Evolutionary conservation across 441 rosid genomes (phyloP), one percentile per base, ranked within the genome.

Genomic region (Flueggea neowawraea): DNA sequence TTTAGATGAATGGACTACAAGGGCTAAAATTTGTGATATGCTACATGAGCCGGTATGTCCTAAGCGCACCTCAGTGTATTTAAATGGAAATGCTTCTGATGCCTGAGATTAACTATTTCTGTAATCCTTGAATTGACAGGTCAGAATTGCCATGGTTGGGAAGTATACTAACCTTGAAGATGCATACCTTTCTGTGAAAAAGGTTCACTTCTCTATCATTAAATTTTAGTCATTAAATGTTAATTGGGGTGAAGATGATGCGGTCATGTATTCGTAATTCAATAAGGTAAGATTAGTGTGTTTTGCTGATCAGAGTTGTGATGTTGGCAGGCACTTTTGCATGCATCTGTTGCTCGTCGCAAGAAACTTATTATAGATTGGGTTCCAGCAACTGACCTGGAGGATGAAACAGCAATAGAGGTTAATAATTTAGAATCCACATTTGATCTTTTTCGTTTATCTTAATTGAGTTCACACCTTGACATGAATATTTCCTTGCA

Each of bases 311-410:
- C 14, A 12, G 14, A 47, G 15, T 44, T 55, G 8, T 53, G 66
- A 55, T 59, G 62, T 12, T 69, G 54, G 44, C 80, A 90, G 97
- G 97, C 97, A 62, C 96, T 90, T 69, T 63, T 90, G 72, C 97
- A 90, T 77, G 97, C 97, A 69, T 88, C 84, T 72, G 97, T 90
- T 80, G 63, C 66, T 55, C 56, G 78, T 67, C 77, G 54, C 55
- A 79, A 72, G 80, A 90, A 86, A 75, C 97, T 86, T 61, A 54
- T 79, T 47, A 65, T 90, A 61, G 90, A 90, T 51, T 89, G 96
- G 96, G 84, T 94, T 77, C 85, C 96, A 64, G 96, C 97, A 58
- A 66, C 82, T 60, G 97, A 91, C 75, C 89, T 94, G 6, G 96
- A 94, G 80, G 79, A 82, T 43, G 72, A 50, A 50, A 84, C 87